Conservation (phyloP, 495 filamentous ascomycete species). For the Talaromyces proteolyticus region DNA sequence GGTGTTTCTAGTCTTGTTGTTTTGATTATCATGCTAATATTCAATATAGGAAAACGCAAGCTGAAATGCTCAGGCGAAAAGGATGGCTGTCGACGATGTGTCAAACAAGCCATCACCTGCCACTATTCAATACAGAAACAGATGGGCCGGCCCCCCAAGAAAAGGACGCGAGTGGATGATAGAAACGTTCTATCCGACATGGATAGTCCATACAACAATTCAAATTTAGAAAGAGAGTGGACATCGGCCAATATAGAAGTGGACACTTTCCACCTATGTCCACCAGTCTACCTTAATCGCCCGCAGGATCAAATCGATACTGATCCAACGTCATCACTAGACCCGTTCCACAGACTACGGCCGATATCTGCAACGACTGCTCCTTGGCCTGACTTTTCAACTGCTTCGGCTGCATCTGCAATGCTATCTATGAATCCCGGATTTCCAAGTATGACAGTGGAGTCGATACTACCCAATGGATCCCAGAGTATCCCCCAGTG, state of each 20-base stretch:
- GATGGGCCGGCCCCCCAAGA: constrained; percentile 44
- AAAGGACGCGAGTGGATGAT: constrained; percentile 29
- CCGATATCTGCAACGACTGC: constrained; percentile 24
- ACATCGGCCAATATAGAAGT: not conserved
- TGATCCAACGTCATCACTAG: not conserved
- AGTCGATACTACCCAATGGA: not conserved
- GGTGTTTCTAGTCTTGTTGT: not conserved
- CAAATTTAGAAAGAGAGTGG: constrained; percentile 4
- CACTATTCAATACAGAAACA: constrained; percentile 43
- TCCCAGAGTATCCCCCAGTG: constrained; percentile 17
- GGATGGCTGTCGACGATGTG: constrained; percentile 35
- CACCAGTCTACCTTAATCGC: not conserved
- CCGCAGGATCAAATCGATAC: not conserved
- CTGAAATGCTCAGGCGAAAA: constrained; percentile 42
- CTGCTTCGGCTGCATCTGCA: constrained; percentile 28
- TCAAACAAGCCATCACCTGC: constrained; percentile 33
- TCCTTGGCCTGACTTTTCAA: constrained; percentile 41
- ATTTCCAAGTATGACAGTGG: not conserved
- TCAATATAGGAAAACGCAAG: constrained; percentile 34
- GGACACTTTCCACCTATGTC: not conserved
- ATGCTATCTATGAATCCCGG: constrained; percentile 14
- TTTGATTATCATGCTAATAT: not conserved
- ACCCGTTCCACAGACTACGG: constrained; percentile 13
- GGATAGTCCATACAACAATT: constrained; percentile 18
- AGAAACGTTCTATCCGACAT: constrained; percentile 6